A percentile compares a stretch with the other conserved stretches of the same genome.
phyloP scores from a whole-genome alignment of 2,329 filamentous ascomycete species.

The Fusarium sp. region DNA sequence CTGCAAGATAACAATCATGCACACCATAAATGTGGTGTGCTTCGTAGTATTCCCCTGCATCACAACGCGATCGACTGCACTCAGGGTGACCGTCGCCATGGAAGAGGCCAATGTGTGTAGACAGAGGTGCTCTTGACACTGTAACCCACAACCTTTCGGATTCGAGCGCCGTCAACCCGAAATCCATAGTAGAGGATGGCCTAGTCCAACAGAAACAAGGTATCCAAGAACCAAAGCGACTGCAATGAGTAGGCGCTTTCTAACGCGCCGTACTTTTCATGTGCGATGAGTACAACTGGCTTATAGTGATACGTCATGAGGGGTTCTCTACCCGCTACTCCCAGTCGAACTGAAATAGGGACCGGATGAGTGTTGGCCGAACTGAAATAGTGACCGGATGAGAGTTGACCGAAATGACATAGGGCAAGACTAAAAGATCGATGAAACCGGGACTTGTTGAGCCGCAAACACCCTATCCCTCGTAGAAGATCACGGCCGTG shows the following conservation, averaged over 20 bases:
- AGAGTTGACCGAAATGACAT: conserved; percentile 12
- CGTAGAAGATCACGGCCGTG: conserved; percentile 63
- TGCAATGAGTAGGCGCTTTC: conserved; percentile 2
- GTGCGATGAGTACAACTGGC: neutral
- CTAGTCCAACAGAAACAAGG: neutral
- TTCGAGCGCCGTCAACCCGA: conserved; percentile 32
- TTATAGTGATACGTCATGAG: conserved; percentile 8
- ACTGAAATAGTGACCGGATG: conserved; percentile 9
- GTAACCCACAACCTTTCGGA: conserved; percentile 36
- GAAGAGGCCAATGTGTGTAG: conserved; percentile 11
- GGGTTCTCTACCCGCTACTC: neutral
- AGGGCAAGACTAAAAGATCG: neutral
- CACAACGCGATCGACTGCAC: conserved; percentile 26
- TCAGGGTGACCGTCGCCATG: conserved; percentile 19
- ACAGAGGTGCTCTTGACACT: conserved; percentile 32
- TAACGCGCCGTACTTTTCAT: neutral
- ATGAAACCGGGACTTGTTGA: conserved; percentile 3
- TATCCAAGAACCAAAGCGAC: neutral
- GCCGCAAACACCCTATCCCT: conserved; percentile 46
- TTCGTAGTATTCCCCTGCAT: conserved; percentile 38
- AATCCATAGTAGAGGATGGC: neutral
- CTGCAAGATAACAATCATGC: conserved; percentile 23
- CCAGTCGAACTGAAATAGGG: conserved; percentile 4
- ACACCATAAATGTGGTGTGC: conserved; percentile 24
- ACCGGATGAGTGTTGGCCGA: conserved; percentile 7